These are phyloP conservation scores for Wickerhamomyces sp. DNA, from an alignment of 1,139 yeast species.

Conservation along the genomic window DNA sequence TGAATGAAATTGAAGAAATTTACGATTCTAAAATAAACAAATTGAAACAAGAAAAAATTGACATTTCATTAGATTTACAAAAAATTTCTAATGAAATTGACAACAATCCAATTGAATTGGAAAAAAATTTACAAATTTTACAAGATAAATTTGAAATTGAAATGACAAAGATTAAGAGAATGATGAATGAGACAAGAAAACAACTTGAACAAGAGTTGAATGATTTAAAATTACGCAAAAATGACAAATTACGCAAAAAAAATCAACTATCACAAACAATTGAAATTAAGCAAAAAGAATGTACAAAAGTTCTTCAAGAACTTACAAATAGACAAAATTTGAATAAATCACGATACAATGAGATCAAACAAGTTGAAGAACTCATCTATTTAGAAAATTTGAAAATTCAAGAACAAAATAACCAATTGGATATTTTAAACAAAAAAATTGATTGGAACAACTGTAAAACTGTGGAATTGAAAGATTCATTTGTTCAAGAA, in stretches of 20 bases:
- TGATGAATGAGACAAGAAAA: conserved; percentile 15
- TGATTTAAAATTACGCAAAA: conserved; percentile 4
- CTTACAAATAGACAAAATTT: too few relatives aligned
- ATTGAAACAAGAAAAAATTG: conserved; percentile 25
- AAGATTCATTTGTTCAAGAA: conserved; percentile 36
- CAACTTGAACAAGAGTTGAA: conserved; percentile 8
- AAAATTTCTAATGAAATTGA: conserved; percentile 20
- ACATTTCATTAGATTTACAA: conserved; percentile 21
- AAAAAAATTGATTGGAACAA: conserved; percentile 25
- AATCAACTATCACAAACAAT: too few relatives aligned
- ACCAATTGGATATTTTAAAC: neutral
- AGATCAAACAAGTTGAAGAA: too few relatives aligned
- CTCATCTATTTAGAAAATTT: too few relatives aligned
- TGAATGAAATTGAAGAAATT: conserved; percentile 32
- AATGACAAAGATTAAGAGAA: conserved; percentile 8
- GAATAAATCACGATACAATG: too few relatives aligned
- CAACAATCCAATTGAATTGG: conserved; percentile 22
- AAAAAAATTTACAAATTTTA: conserved; percentile 18
- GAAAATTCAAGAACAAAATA: too few relatives aligned
- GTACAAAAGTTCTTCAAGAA: too few relatives aligned
- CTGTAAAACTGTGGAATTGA: conserved; percentile 25
- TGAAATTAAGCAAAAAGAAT: too few relatives aligned
- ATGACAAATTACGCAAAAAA: conserved; percentile 3
- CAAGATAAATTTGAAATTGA: conserved; percentile 17
- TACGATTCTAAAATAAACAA: conserved; percentile 28